Conservation (phyloP, 106 monocot species). For the Dioscorea dumetorum region DNA sequence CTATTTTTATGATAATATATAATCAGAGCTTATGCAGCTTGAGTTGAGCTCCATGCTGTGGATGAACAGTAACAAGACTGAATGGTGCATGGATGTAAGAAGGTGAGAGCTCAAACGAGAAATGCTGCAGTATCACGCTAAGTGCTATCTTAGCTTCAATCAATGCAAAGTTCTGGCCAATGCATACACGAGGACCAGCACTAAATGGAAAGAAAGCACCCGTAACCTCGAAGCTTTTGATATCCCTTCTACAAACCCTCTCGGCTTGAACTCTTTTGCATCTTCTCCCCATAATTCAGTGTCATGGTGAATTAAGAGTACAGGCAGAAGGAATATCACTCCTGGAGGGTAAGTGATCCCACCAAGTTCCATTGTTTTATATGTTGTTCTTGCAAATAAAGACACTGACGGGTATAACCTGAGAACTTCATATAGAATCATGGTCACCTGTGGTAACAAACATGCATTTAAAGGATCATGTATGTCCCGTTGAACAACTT, state of each 20-base stretch:
- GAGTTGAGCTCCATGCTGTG: conserved; percentile 22
- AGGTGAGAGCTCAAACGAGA: conserved; percentile 28
- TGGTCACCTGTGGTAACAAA: not conserved
- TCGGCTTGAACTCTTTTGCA: no score
- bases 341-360: conserved; percentile 12
- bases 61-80: conserved; percentile 7
- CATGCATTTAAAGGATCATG: no score
- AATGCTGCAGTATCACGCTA: conserved; percentile 27
- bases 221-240: no score
- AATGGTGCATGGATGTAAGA: conserved; percentile 34
- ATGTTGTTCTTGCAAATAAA: not conserved
- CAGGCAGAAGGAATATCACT: conserved; percentile 5
- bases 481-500: no score
- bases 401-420: conserved; percentile 27
- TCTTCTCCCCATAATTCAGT: no score
- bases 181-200: conserved; percentile 25
- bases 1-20: no score
- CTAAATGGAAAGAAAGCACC: conserved; percentile 38
- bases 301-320: not conserved
- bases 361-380: conserved; percentile 14
- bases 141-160: conserved; percentile 38
- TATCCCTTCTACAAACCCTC: no score
- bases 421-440: not conserved
- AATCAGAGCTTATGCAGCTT: not conserved
- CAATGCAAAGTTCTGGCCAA: conserved; percentile 40